These are phyloP conservation scores for Limtongia smithiae DNA, from an alignment of 805 yeast species.

Conservation along the genomic window DNA sequence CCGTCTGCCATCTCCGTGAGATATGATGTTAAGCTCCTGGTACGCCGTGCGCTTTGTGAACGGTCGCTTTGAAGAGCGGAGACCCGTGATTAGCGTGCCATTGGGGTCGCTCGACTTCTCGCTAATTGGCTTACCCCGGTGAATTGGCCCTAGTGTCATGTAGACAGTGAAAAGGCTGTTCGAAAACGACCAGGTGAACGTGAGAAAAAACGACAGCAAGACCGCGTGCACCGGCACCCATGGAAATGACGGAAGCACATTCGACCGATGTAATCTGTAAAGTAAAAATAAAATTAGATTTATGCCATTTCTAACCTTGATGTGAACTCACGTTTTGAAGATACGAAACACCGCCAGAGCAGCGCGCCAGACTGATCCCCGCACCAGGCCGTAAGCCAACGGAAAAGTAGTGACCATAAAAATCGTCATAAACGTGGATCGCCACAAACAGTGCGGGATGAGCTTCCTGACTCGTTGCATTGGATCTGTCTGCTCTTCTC, in stretches of 20 bases:
- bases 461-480: slow-evolving; percentile 8
- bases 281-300: background rate
- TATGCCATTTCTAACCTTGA: too few relatives aligned
- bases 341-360: slow-evolving; percentile 7
- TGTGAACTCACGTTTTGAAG: slow-evolving; percentile 10
- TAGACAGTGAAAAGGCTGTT: slow-evolving; percentile 35
- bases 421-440: background rate
- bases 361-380: slow-evolving; percentile 22
- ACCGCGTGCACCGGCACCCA: slow-evolving; percentile 21
- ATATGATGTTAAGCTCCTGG: slow-evolving; percentile 38
- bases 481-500: slow-evolving; percentile 25
- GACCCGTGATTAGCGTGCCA: slow-evolving; percentile 41
- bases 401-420: background rate
- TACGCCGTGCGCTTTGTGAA: slow-evolving; percentile 38
- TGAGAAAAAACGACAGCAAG: slow-evolving; percentile 16
- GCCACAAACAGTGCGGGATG: background rate
- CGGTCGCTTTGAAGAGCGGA: slow-evolving; percentile 30
- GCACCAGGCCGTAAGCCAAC: slow-evolving; percentile 16
- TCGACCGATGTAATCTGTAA: slow-evolving; percentile 23
- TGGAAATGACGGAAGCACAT: slow-evolving; percentile 20
- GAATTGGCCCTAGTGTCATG: slow-evolving; percentile 39
- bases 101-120: slow-evolving; percentile 36
- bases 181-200: slow-evolving; percentile 27
- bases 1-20: slow-evolving; percentile 34
- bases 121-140: slow-evolving; percentile 34